phyloP scores from a whole-genome alignment of 2,329 filamentous ascomycete species.

The Pezizomycotina sp. region DNA sequence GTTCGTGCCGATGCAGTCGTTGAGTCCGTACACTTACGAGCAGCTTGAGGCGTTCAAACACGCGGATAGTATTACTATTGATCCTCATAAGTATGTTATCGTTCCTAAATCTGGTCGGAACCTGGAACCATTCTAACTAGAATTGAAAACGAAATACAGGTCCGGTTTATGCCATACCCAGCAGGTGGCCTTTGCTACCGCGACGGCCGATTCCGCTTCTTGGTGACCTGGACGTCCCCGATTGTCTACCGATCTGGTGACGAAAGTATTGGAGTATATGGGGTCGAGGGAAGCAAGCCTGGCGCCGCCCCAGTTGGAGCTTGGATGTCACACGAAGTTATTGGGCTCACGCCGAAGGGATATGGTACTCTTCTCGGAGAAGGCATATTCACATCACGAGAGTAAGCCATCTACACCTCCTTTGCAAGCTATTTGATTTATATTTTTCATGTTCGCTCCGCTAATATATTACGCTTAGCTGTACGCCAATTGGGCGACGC shows the following conservation, averaged over 20 bases:
- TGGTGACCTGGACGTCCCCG: constrained; percentile 27
- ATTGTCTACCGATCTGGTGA: constrained; percentile 22
- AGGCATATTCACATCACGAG: constrained; percentile 1
- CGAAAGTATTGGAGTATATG: constrained; percentile 27
- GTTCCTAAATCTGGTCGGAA: not conserved
- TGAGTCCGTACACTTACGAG: constrained; percentile 29
- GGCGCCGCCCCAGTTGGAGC: constrained; percentile 3
- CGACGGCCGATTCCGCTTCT: constrained; percentile 26
- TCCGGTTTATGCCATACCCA: constrained; percentile 2
- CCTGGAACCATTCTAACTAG: not conserved
- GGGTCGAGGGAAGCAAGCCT: constrained; percentile 25
- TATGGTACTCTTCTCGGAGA: constrained; percentile 8
- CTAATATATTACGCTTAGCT: constrained; percentile 7
- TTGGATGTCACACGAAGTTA: constrained; percentile 3
- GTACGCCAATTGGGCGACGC: constrained; percentile 32
- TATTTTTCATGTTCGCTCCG: not conserved
- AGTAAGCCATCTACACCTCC: not conserved
- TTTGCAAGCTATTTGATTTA: too few species aligned
- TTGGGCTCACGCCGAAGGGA: constrained; percentile 1
- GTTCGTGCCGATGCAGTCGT: constrained; percentile 29
- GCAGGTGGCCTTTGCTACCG: constrained; percentile 27
- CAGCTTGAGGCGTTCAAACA: constrained; percentile 31
- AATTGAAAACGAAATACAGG: not conserved
- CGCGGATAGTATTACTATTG: constrained; percentile 35
- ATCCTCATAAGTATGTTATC: constrained; percentile 31